phyloP scores from a whole-genome alignment of 192 early-diverging fungal species.

The Coemansia javaensis region DNA sequence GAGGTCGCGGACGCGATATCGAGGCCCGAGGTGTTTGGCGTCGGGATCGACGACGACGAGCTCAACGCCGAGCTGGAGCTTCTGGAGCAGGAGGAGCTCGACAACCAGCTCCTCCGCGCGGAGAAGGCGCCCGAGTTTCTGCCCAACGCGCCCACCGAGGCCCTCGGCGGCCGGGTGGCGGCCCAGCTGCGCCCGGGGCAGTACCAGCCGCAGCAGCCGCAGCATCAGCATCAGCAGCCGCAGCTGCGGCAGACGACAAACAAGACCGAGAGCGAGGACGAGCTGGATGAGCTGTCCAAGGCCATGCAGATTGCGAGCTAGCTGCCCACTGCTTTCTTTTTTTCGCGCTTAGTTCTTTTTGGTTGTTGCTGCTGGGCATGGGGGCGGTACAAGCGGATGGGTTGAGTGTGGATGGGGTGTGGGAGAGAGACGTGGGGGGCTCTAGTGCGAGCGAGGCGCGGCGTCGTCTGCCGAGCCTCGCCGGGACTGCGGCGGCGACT shows the following conservation, averaged over 20 bases:
- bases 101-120: slow-evolving; percentile 74
- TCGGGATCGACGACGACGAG: slow-evolving; percentile 94
- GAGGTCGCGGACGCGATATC: slow-evolving; percentile 93
- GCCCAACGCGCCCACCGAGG: slow-evolving; percentile 51
- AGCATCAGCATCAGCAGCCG: slow-evolving; percentile 1
- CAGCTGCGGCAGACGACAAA: slow-evolving; percentile 9
- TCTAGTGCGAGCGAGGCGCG: neutral
- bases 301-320: slow-evolving; percentile 42
- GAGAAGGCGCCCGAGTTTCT: slow-evolving; percentile 60
- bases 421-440: too few relatives aligned
- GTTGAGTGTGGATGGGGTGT: too few relatives aligned
- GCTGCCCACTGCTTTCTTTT: neutral
- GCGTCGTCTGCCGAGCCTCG: neutral
- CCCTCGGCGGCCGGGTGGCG: too few relatives aligned
- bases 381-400: too few relatives aligned
- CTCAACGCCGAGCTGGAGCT: slow-evolving; percentile 83
- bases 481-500: neutral
- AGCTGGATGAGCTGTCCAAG: slow-evolving; percentile 43
- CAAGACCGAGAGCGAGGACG: slow-evolving; percentile 24
- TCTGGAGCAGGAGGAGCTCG: slow-evolving; percentile 90
- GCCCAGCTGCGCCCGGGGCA: too few relatives aligned
- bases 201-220: neutral
- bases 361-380: too few relatives aligned
- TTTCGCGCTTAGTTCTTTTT: neutral
- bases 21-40: slow-evolving; percentile 77